Conservation (phyloP, 345 rosid genomes). For the Eucalyptus polyanthemos region DNA sequence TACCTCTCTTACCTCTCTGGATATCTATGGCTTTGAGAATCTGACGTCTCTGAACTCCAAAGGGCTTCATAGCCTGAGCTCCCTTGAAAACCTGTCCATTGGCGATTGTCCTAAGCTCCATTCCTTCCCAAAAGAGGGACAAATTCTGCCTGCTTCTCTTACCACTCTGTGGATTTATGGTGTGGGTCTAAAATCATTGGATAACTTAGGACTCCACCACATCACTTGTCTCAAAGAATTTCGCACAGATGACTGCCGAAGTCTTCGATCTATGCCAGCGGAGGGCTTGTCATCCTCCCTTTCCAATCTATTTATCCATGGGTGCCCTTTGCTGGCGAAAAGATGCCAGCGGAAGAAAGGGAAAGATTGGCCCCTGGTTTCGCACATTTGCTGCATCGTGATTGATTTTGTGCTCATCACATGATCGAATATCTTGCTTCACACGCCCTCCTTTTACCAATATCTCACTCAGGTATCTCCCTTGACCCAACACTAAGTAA, state of each 20-base stretch:
- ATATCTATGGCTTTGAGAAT: not conserved
- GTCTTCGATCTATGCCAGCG: not conserved
- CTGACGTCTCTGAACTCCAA: not conserved
- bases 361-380: not conserved
- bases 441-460: not conserved
- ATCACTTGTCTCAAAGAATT: not conserved
- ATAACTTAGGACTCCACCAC: not conserved
- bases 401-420: not conserved
- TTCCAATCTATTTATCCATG: not conserved
- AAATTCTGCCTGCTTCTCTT: not conserved
- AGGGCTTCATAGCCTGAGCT: not conserved
- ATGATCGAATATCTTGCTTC: not conserved
- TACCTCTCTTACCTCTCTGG: not conserved
- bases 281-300: not conserved
- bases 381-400: not conserved
- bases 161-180: not conserved
- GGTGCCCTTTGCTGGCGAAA: not conserved
- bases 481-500: not conserved
- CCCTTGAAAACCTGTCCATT: not conserved
- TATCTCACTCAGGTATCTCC: not conserved
- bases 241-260: not conserved
- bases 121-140: not conserved
- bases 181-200: not conserved
- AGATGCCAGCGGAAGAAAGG: not conserved
- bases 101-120: not conserved